These are phyloP conservation scores for Macrophomina pseudophaseolina DNA, from an alignment of 2,329 filamentous ascomycete species.

Conservation along the genomic window DNA sequence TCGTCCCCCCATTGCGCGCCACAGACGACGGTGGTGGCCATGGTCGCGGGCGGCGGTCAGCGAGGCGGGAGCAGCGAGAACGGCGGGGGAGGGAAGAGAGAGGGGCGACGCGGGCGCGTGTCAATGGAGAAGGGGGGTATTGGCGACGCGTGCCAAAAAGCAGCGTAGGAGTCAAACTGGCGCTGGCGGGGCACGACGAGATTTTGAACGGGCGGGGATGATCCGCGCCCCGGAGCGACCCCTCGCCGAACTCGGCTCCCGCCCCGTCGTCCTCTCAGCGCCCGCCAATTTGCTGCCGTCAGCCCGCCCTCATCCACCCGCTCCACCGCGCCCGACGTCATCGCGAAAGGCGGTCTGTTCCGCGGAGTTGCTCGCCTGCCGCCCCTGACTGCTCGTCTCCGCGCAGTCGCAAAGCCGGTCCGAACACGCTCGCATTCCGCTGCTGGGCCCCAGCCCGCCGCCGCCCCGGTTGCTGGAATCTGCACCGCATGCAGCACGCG, in stretches of 20 bases:
- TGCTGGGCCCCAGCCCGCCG: neutral
- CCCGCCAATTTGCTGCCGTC: neutral
- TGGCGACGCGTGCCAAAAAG: conserved; percentile 26
- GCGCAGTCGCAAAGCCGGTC: too few species aligned
- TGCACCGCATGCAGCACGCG: neutral
- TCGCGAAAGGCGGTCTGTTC: conserved; percentile 11
- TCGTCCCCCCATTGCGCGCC: conserved; percentile 67
- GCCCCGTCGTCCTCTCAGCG: neutral
- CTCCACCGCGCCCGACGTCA: conserved; percentile 4
- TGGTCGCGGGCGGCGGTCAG: conserved; percentile 29
- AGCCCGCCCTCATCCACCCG: neutral
- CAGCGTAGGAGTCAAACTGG: conserved; percentile 26
- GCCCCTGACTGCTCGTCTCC: too few species aligned
- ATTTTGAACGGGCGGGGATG: conserved; percentile 24
- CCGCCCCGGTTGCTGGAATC: neutral
- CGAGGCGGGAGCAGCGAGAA: neutral
- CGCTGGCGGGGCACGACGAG: conserved; percentile 11
- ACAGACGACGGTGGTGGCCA: conserved; percentile 63
- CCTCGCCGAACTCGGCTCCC: conserved; percentile 18
- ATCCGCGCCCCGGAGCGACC: neutral
- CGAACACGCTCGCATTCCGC: neutral
- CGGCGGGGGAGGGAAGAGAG: neutral
- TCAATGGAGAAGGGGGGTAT: conserved; percentile 7
- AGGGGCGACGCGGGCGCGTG: conserved; percentile 2
- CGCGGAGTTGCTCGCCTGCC: neutral